Conservation (phyloP, 2,329 filamentous ascomycete genomes). For the Thelonectria rubi region DNA sequence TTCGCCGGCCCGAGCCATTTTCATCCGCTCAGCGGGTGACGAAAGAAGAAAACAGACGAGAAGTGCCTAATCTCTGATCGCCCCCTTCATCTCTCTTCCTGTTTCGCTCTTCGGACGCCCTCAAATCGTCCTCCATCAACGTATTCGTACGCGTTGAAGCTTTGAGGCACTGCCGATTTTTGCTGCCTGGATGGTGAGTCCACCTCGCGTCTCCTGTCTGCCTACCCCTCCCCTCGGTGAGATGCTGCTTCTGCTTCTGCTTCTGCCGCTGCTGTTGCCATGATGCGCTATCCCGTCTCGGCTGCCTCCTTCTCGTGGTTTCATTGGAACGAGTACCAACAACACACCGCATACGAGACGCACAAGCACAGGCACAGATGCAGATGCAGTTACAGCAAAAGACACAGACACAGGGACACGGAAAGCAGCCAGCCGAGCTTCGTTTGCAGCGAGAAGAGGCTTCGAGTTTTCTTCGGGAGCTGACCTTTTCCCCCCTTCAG, state of each 20-base stretch:
- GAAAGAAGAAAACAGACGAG: conserved; percentile 4
- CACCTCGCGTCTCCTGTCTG: conserved; percentile 25
- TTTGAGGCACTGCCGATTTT: too few relatives aligned
- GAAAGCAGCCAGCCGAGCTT: conserved; percentile 7
- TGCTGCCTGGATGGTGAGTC: conserved; percentile 35
- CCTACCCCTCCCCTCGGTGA: conserved; percentile 23
- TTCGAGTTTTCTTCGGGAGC: conserved; percentile 17
- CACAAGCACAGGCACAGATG: conserved; percentile 1
- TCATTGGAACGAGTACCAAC: conserved; percentile 1
- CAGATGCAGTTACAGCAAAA: background rate
- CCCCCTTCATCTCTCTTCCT: background rate
- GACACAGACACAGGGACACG: conserved; percentile 4
- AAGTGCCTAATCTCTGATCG: background rate
- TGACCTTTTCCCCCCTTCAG: conserved; percentile 27
- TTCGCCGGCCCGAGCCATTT: conserved; percentile 28
- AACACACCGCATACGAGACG: background rate
- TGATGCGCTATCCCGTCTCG: conserved; percentile 32
- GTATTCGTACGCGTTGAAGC: conserved; percentile 13
- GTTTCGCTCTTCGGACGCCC: background rate
- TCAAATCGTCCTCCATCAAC: background rate
- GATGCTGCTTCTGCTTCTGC: conserved; percentile 19
- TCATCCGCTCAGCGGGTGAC: conserved; percentile 3
- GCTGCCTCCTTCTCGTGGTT: conserved; percentile 27
- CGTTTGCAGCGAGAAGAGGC: conserved; percentile 10
- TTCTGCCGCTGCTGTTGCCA: conserved; percentile 19